Percentiles rank a stretch among this genome's conserved stretches.
Evolutionary conservation across 1,284 basidiomycete genomes (phyloP).

Genomic region (Ustilago cynodontis): DNA sequence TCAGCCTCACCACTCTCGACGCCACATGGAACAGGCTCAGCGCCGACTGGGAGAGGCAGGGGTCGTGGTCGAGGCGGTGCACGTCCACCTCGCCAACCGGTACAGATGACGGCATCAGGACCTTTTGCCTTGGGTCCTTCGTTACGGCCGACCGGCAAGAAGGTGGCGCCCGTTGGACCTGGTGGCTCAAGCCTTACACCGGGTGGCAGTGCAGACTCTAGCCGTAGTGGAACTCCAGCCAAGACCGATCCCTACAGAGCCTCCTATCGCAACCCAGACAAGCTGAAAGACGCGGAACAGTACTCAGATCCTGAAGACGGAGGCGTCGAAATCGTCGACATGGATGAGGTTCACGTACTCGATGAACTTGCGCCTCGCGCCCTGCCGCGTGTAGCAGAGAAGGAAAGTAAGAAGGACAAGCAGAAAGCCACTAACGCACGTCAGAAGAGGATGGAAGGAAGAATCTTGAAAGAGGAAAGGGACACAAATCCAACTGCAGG

Average conservation of each 20-base stretch:
- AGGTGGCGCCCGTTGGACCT: slow-evolving; percentile 36
- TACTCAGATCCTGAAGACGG: slow-evolving; percentile 55
- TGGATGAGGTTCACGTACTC: slow-evolving; percentile 82
- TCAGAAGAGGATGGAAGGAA: slow-evolving; percentile 71
- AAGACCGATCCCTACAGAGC: slow-evolving; percentile 44
- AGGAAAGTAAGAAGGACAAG: slow-evolving; percentile 63
- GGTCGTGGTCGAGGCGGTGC: slow-evolving; percentile 54
- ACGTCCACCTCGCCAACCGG: slow-evolving; percentile 67
- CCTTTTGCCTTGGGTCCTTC: slow-evolving; percentile 85
- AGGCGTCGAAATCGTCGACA: slow-evolving; percentile 75
- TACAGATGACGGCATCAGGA: slow-evolving; percentile 85
- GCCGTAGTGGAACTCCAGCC: slow-evolving; percentile 8
- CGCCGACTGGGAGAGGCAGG: slow-evolving; percentile 31
- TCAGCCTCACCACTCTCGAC: slow-evolving; percentile 21
- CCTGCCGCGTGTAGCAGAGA: slow-evolving; percentile 73
- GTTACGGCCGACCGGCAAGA: slow-evolving; percentile 74
- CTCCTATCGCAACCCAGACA: slow-evolving; percentile 53
- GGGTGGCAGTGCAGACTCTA: slow-evolving; percentile 10
- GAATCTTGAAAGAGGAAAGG: slow-evolving; percentile 29
- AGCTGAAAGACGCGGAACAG: slow-evolving; percentile 53
- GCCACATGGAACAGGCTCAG: slow-evolving; percentile 26
- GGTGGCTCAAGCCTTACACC: slow-evolving; percentile 38
- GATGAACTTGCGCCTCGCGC: slow-evolving; percentile 90
- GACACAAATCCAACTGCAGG: slow-evolving; percentile 12
- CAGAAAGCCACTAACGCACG: slow-evolving; percentile 67